These are phyloP conservation scores for Sporisorium graminicola DNA, from an alignment of 1,284 basidiomycete genomes.

Conservation along the genomic window DNA sequence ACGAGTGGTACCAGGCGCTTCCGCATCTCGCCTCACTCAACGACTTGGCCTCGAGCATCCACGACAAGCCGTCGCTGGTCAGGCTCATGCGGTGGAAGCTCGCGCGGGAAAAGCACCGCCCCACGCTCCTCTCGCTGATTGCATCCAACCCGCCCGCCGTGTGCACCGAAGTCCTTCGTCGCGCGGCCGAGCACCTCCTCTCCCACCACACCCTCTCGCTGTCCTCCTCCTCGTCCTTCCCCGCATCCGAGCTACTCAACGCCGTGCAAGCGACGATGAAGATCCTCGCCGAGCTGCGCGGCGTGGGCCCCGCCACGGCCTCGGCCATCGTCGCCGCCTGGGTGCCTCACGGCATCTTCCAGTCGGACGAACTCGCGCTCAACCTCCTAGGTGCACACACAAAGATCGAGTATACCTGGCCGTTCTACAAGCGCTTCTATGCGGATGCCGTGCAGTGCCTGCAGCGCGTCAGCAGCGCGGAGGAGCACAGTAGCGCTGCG, in stretches of 20 bases:
- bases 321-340: constrained; percentile 32
- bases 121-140: constrained; percentile 23
- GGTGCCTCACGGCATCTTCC: constrained; percentile 15
- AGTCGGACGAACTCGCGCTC: constrained; percentile 24
- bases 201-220: background rate
- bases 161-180: background rate
- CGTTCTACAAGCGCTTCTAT: constrained; percentile 28
- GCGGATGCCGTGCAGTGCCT: background rate
- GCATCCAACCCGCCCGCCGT: constrained; percentile 12
- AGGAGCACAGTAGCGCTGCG: too few species aligned
- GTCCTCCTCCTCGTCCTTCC: background rate
- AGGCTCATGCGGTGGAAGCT: constrained; percentile 46
- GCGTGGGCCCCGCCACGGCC: constrained; percentile 41
- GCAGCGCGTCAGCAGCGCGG: background rate
- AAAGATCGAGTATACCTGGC: constrained; percentile 22
- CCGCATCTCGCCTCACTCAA: background rate
- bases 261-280: constrained; percentile 16
- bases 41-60: background rate
- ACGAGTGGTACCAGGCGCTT: constrained; percentile 30
- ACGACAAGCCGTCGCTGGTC: constrained; percentile 15
- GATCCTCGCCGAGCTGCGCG: constrained; percentile 21
- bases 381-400: background rate
- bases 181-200: constrained; percentile 5
- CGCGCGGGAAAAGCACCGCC: constrained; percentile 26
- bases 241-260: background rate